phyloP scores from a whole-genome alignment of 495 filamentous ascomycete genomes.

The Clavariopsis aquatica region DNA sequence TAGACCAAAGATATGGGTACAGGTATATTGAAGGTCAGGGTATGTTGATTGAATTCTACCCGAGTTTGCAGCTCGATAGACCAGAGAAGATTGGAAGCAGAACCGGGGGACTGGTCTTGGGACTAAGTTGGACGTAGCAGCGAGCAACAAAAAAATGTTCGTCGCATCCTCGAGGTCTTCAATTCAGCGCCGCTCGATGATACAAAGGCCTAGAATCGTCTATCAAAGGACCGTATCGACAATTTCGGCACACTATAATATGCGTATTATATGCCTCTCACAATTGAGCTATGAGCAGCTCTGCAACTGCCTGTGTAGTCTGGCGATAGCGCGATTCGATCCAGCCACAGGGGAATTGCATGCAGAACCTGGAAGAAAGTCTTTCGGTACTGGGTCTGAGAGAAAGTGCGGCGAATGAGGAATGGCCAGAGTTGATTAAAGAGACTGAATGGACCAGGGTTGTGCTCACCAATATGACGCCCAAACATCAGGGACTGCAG shows the following conservation, averaged over 20 bases:
- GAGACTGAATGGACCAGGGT: background rate
- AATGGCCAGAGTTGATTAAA: background rate
- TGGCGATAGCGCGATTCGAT: background rate
- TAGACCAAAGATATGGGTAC: slow-evolving; percentile 5
- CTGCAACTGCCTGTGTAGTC: slow-evolving; percentile 5
- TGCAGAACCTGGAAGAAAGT: background rate
- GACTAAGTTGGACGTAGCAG: background rate
- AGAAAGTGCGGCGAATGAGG: background rate
- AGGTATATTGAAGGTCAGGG: background rate
- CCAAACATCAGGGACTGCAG: slow-evolving; percentile 8
- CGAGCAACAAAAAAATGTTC: background rate
- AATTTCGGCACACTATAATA: slow-evolving; percentile 25
- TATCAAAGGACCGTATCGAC: background rate
- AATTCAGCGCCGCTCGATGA: background rate
- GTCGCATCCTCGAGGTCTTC: background rate
- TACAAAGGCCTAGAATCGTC: background rate
- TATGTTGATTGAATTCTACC: background rate
- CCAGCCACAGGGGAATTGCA: slow-evolving; percentile 5
- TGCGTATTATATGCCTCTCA: slow-evolving; percentile 11
- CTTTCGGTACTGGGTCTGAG: background rate
- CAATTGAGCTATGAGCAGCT: background rate
- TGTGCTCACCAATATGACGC: slow-evolving; percentile 11
- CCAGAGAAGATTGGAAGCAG: background rate
- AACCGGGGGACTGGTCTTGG: background rate
- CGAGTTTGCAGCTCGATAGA: background rate